phyloP scores from a whole-genome alignment of 192 early-diverging fungal species.

The Helicostylum pulchrum region DNA sequence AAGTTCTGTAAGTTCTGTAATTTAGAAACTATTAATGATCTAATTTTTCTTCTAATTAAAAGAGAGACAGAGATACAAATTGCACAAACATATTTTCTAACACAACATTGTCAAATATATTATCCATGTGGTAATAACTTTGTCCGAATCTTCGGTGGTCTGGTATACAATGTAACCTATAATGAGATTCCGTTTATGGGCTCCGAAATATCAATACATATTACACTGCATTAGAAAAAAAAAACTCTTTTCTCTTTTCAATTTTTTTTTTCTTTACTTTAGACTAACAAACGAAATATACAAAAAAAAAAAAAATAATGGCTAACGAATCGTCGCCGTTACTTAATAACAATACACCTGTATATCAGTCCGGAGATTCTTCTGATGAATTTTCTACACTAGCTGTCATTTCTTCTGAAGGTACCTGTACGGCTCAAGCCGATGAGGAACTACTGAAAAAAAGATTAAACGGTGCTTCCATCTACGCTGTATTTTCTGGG shows the following conservation, averaged over 20 bases:
- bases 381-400: neutral
- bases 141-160: neutral
- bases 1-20: too few species aligned
- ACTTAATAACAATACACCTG: neutral
- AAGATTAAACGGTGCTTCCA: neutral
- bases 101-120: too few species aligned
- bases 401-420: neutral
- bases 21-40: too few species aligned
- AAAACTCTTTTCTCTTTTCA: neutral
- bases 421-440: neutral
- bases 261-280: neutral
- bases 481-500: neutral
- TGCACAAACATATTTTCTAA: too few species aligned
- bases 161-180: neutral
- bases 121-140: neutral
- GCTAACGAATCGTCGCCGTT: constrained; percentile 16
- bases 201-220: neutral
- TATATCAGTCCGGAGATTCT: neutral
- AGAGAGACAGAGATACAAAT: too few species aligned
- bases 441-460: too few species aligned
- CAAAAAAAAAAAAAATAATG: constrained; percentile 1
- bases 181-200: neutral
- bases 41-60: too few species aligned
- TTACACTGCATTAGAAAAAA: neutral
- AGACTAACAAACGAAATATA: neutral